Percentiles rank a stretch among this genome's conserved stretches.
Evolutionary conservation across 257 asterid species (phyloP).

Genomic region (Petrea volubilis): DNA sequence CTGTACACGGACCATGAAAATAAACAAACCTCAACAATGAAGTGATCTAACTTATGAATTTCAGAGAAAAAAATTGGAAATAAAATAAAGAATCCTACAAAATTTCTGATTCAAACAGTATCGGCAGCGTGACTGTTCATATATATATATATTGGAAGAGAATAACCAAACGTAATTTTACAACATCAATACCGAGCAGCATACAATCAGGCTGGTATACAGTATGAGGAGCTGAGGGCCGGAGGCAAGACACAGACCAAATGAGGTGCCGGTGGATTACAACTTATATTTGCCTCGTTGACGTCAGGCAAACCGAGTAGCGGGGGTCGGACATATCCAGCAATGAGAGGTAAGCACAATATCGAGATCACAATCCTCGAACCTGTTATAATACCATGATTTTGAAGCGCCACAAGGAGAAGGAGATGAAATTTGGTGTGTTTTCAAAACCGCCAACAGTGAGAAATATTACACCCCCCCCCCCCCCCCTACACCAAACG

Average conservation of each 20-base stretch:
- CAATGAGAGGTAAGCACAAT: conserved; percentile 84
- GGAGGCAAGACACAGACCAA: conserved; percentile 93
- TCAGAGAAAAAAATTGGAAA: neutral
- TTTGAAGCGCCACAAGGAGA: conserved; percentile 7
- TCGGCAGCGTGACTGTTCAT: conserved; percentile 10
- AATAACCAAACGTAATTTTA: conserved; percentile 12
- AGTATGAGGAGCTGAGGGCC: conserved; percentile 86
- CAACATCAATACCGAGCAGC: conserved; percentile 8
- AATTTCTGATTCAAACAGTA: conserved; percentile 21
- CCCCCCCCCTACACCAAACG: no score
- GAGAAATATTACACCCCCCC: no score
- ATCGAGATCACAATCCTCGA: conserved; percentile 75
- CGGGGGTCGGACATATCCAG: conserved; percentile 96
- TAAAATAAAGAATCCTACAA: conserved; percentile 20
- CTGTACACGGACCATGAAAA: conserved; percentile 34
- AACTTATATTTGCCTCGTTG: conserved; percentile 67
- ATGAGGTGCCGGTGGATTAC: conserved; percentile 97
- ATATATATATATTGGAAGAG: conserved; percentile 8
- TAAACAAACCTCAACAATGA: conserved; percentile 27
- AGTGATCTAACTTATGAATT: conserved; percentile 11
- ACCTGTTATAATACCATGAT: conserved; percentile 48
- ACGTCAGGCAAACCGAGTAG: conserved; percentile 79
- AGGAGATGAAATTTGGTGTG: no score
- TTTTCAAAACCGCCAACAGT: no score
- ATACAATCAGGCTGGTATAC: conserved; percentile 58